Evolutionary conservation across 106 monocot species (phyloP).

Genomic region (Narthecium ossifragum): DNA sequence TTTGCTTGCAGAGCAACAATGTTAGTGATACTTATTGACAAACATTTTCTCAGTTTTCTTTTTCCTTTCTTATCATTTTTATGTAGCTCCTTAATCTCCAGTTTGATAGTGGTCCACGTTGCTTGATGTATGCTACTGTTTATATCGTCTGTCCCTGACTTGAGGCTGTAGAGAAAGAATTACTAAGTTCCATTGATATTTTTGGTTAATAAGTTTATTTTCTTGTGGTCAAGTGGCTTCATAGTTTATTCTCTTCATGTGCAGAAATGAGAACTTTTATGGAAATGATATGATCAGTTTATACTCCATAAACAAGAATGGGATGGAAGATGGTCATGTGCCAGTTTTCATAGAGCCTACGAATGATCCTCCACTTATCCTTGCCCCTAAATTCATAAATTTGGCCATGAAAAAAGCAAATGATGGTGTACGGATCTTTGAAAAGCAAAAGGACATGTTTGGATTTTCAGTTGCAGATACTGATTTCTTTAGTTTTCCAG

Average conservation of each 20-base stretch:
- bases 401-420: conserved; percentile 33
- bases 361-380: conserved; percentile 74
- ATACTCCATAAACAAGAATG: conserved; percentile 60
- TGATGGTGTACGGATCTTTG: conserved; percentile 55
- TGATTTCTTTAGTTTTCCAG: conserved; percentile 61
- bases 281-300: conserved; percentile 71
- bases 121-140: too few species aligned
- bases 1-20: too few species aligned
- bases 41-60: too few species aligned
- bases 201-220: neutral
- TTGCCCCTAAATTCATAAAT: conserved; percentile 51
- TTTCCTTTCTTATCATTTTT: too few species aligned
- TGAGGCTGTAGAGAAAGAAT: too few species aligned
- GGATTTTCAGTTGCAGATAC: conserved; percentile 53
- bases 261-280: conserved; percentile 81
- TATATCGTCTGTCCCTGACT: too few species aligned
- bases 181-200: too few species aligned
- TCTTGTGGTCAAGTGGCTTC: neutral
- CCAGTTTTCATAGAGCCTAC: conserved; percentile 69
- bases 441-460: conserved; percentile 46
- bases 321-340: conserved; percentile 58
- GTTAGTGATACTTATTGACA: too few species aligned
- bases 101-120: too few species aligned
- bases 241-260: conserved; percentile 4
- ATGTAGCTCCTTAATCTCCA: too few species aligned